These are phyloP conservation scores for Fraxinus latifolia DNA, from an alignment of 305 asterid species.

Conservation along the genomic window DNA sequence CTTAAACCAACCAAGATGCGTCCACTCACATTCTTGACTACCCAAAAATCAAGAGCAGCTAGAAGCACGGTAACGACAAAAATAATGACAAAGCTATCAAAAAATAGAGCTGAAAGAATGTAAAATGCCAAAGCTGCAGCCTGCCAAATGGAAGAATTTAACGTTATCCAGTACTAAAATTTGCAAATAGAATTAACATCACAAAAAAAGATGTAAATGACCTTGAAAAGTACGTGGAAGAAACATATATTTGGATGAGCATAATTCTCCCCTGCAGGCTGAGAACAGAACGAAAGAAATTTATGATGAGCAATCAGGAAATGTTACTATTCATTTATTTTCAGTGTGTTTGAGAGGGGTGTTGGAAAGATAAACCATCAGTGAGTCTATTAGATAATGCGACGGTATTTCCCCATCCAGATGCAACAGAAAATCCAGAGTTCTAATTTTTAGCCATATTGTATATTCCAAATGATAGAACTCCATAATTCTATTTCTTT, in stretches of 20 bases:
- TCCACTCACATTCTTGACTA: slow-evolving; percentile 95
- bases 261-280: slow-evolving; percentile 85
- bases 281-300: slow-evolving; percentile 23
- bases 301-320: slow-evolving; percentile 7
- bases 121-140: slow-evolving; percentile 93
- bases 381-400: background rate
- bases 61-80: slow-evolving; percentile 87
- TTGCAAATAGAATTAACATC: slow-evolving; percentile 5
- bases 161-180: slow-evolving; percentile 12
- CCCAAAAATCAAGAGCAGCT: slow-evolving; percentile 97
- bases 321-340: background rate
- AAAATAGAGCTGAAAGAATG: slow-evolving; percentile 82
- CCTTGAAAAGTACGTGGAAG: slow-evolving; percentile 94
- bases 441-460: background rate
- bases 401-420: background rate
- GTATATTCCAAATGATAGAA: background rate
- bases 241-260: slow-evolving; percentile 85
- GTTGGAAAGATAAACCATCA: background rate
- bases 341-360: background rate
- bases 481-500: background rate
- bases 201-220: slow-evolving; percentile 20
- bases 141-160: slow-evolving; percentile 40
- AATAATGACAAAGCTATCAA: slow-evolving; percentile 82
- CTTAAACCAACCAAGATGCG: slow-evolving; percentile 95
- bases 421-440: background rate